Base-by-base conservation (phyloP, 2,329 filamentous ascomycete genomes). In the Monilinia vaccinii-corymbosi region DNA sequence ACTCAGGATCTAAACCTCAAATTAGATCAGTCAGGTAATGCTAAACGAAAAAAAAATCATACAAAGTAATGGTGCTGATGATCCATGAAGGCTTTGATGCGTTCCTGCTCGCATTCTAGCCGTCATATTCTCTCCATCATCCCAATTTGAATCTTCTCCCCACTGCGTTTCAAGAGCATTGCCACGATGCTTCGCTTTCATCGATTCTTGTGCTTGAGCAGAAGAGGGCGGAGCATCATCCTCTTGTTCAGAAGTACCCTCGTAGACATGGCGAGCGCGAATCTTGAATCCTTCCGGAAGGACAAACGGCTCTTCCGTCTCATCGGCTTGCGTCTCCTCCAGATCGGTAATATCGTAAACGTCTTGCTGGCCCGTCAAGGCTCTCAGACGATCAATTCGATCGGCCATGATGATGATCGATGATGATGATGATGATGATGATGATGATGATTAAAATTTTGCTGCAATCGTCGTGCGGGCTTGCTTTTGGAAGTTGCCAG, bases 21-120 rank as follows among this genome's bases (percentile, higher is more conserved):
- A 25, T 60, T 40, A 60, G 42, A 28, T 40, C 32, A 1, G 5
- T 16, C 2, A 32, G 8, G 34, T 36, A 14, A 36, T 14, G 21
- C 4, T 28, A 23, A 9, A 23, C 6, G 13, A 6, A 34, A 9
- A 8, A 42, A 6, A 34, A 9, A 8, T 34, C 23, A 36, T 31
- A 55, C 49, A 38, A 40, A 60, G 16, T 32, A 60, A 36, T 31
- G 57, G 57, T 18, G 42, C 49, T 9, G 49, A 55, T 6, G 49
- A 36, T 16, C 57, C 40, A 16, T 55, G 31, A 14, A 36, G 23
- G 14, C 3, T 23, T 36, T 48, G 32, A 21, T 55, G 55, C 28
- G 36, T 23, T 10, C 49, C 57, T 16, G 42, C 31, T 11, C 38
- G 47, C 57, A 28, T 55, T 55, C 40, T 47, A 14, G 28, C 48